Conservation (phyloP, 2,329 filamentous ascomycete genomes). For the Penicillium sp. region DNA sequence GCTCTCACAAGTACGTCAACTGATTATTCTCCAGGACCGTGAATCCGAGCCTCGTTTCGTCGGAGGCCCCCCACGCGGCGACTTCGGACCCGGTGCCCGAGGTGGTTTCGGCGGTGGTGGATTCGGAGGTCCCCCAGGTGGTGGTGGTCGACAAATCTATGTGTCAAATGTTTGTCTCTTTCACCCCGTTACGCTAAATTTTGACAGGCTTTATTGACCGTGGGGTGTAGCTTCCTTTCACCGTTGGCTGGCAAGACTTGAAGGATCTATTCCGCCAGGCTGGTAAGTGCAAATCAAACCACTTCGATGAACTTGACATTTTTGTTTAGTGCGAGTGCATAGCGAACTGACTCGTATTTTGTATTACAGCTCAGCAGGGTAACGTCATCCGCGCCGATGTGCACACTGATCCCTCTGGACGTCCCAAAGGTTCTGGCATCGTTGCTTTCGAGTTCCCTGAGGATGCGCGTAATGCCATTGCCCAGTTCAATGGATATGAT, state of each 20-base stretch:
- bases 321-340: slow-evolving; percentile 13
- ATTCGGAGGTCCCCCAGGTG: slow-evolving; percentile 34
- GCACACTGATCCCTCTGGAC: slow-evolving; percentile 83
- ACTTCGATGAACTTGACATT: slow-evolving; percentile 6
- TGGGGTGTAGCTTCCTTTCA: slow-evolving; percentile 77
- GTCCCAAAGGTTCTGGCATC: slow-evolving; percentile 94
- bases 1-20: background rate
- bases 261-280: slow-evolving; percentile 99
- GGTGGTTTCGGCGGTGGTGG: slow-evolving; percentile 48
- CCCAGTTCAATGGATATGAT: slow-evolving; percentile 97
- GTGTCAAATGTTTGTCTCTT: slow-evolving; percentile 86
- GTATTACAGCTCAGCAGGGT: slow-evolving; percentile 53
- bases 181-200: slow-evolving; percentile 13
- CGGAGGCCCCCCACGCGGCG: slow-evolving; percentile 65
- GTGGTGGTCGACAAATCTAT: slow-evolving; percentile 85
- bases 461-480: slow-evolving; percentile 91
- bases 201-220: slow-evolving; percentile 20
- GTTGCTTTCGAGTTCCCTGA: slow-evolving; percentile 94
- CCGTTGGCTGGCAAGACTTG: slow-evolving; percentile 96
- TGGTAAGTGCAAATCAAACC: slow-evolving; percentile 59
- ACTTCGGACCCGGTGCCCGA: slow-evolving; percentile 48
- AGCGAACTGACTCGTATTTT: slow-evolving; percentile 31
- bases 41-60: slow-evolving; percentile 97
- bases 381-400: slow-evolving; percentile 92
- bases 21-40: slow-evolving; percentile 64